phyloP scores from a whole-genome alignment of 1,139 yeast species.

The Candida buenavistaensis region DNA sequence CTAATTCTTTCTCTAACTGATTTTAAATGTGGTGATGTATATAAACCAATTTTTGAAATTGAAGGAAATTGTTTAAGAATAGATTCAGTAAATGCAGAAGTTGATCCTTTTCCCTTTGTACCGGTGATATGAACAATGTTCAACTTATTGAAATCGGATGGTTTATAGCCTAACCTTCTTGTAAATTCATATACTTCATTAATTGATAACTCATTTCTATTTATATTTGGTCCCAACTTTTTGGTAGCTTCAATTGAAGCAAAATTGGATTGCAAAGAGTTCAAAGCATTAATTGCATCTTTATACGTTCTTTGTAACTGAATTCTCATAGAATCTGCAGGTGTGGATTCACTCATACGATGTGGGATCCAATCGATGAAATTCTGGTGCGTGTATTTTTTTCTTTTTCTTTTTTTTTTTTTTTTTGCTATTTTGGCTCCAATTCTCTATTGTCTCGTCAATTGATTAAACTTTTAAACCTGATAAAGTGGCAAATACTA shows the following conservation, averaged over 20 bases:
- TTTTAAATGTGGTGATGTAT: conserved; percentile 93
- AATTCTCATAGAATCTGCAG: conserved; percentile 9
- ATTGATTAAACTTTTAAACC: too few relatives aligned
- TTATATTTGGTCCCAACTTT: conserved; percentile 59
- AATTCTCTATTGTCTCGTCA: too few relatives aligned
- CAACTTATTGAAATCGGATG: conserved; percentile 65
- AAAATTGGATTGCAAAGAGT: conserved; percentile 86
- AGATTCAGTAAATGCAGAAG: conserved; percentile 91
- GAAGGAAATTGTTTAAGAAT: conserved; percentile 62
- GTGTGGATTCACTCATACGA: conserved; percentile 9
- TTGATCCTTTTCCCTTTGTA: conserved; percentile 97
- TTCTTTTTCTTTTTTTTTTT: too few relatives aligned
- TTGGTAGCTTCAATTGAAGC: conserved; percentile 84
- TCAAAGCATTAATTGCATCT: conserved; percentile 83
- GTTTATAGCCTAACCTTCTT: conserved; percentile 80
- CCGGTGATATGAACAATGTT: conserved; percentile 93
- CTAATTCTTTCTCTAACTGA: conserved; percentile 90
- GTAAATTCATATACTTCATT: conserved; percentile 91
- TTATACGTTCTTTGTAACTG: conserved; percentile 34
- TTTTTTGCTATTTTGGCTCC: too few relatives aligned
- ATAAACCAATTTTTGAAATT: conserved; percentile 73
- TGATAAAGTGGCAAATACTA: too few relatives aligned
- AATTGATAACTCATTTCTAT: conserved; percentile 69
- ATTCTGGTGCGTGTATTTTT: not conserved
- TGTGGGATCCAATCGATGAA: not conserved